A percentile compares a stretch with the other conserved stretches of the same genome.
Conservation (phyloP, 1,139 yeast genomes). For the Hyphopichia khmerensis region DNA sequence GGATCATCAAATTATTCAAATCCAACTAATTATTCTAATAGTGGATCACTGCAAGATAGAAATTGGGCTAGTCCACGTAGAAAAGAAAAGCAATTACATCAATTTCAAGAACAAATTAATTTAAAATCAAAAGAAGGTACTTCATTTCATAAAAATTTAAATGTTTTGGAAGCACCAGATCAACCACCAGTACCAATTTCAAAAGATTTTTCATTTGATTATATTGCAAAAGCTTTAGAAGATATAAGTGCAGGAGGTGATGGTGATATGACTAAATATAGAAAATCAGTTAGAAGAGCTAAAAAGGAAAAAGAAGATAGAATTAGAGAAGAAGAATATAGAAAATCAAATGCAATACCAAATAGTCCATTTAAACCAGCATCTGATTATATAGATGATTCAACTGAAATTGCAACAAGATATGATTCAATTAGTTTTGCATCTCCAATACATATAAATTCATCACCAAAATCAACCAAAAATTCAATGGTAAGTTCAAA, state of each 20-base stretch:
- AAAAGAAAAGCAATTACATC: constrained; percentile 32
- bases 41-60: constrained; percentile 31
- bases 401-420: constrained; percentile 34
- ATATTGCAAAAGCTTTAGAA: constrained; percentile 60
- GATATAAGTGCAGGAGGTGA: constrained; percentile 66
- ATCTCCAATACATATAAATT: constrained; percentile 9
- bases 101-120: constrained; percentile 43
- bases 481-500: constrained; percentile 2
- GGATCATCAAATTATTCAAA: constrained; percentile 48
- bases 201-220: constrained; percentile 48
- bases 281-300: constrained; percentile 36
- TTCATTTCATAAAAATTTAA: constrained; percentile 6
- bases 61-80: constrained; percentile 58
- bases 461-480: constrained; percentile 3
- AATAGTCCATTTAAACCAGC: constrained; percentile 11
- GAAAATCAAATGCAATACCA: constrained; percentile 21
- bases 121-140: constrained; percentile 33
- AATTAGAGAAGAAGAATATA: constrained; percentile 3
- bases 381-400: constrained; percentile 36
- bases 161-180: constrained; percentile 2
- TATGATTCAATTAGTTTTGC: constrained; percentile 35
- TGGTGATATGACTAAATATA: constrained; percentile 50
- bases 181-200: constrained; percentile 29
- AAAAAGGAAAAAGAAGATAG: constrained; percentile 12
- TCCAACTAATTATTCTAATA: constrained; percentile 44